Conservation (phyloP, 768 basidiomycete species). For the Gloeostereum incarnatum region DNA sequence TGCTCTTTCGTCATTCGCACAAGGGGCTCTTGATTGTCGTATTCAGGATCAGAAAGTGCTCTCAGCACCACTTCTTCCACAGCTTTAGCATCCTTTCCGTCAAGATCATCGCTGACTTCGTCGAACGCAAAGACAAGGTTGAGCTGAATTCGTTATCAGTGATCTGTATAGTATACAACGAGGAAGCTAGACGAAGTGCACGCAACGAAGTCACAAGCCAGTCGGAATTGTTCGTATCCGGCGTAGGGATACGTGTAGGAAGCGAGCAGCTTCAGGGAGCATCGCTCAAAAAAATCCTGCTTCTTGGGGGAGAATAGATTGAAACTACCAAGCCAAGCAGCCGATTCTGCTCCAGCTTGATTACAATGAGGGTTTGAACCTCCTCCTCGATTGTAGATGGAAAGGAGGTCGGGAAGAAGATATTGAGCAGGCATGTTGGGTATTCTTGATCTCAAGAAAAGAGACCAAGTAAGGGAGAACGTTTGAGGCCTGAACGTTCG, state of each 20-base stretch:
- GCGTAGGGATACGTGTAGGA: constrained; percentile 55
- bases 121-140: constrained; percentile 61
- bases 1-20: constrained; percentile 56
- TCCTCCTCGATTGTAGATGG: constrained; percentile 31
- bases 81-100: constrained; percentile 39
- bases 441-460: too few relatives aligned
- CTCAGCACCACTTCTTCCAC: constrained; percentile 45
- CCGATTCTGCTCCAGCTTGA: constrained; percentile 45
- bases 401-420: constrained; percentile 46
- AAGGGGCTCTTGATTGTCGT: constrained; percentile 48
- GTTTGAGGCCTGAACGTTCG: constrained; percentile 5
- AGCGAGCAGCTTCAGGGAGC: constrained; percentile 51
- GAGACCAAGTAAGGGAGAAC: constrained; percentile 12
- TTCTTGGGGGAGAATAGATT: constrained; percentile 50
- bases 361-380: constrained; percentile 49
- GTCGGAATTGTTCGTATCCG: constrained; percentile 46
- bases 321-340: constrained; percentile 55
- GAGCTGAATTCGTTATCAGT: constrained; percentile 28
- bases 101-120: constrained; percentile 62
- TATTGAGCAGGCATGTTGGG: constrained; percentile 11
- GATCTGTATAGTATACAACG: constrained; percentile 1
- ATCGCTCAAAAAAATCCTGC: constrained; percentile 53
- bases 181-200: constrained; percentile 2
- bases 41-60: constrained; percentile 40
- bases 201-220: constrained; percentile 51